Evolutionary conservation across 2,329 filamentous ascomycete species (phyloP).

Genomic region (Fusarium lateritium): DNA sequence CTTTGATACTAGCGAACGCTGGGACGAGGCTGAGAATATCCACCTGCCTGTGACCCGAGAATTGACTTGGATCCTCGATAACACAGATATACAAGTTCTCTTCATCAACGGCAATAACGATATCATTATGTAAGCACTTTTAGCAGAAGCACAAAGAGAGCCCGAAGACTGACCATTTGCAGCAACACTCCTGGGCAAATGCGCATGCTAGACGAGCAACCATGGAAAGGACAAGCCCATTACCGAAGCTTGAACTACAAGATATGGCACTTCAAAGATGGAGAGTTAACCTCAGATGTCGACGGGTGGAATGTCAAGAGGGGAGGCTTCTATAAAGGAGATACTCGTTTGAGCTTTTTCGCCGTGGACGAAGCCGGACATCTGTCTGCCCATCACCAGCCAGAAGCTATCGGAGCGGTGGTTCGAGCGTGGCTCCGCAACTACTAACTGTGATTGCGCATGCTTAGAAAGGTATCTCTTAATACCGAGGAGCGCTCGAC

Average conservation of each 20-base stretch:
- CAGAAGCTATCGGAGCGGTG: constrained; percentile 22
- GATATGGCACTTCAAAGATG: constrained; percentile 17
- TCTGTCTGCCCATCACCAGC: constrained; percentile 21
- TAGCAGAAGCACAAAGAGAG: rapidly evolving
- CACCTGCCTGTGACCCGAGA: constrained; percentile 31
- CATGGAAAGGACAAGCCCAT: constrained; percentile 4
- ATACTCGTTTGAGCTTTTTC: constrained; percentile 23
- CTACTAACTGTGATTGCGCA: neutral
- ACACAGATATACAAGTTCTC: constrained; percentile 14
- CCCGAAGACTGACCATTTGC: neutral
- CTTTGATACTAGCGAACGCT: constrained; percentile 15
- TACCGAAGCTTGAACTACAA: constrained; percentile 8
- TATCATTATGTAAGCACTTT: constrained; percentile 22
- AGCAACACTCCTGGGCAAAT: constrained; percentile 37
- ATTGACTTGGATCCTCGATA: constrained; percentile 22
- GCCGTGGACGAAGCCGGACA: constrained; percentile 37
- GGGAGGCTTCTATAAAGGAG: constrained; percentile 35
- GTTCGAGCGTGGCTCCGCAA: constrained; percentile 25
- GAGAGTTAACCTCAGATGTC: neutral
- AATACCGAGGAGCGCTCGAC: too few relatives aligned
- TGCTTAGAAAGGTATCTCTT: too few relatives aligned
- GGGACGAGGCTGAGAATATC: constrained; percentile 19
- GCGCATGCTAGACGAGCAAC: constrained; percentile 27
- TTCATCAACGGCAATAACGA: constrained; percentile 33
- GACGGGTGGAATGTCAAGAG: constrained; percentile 3